Evolutionary conservation across 805 yeast genomes (phyloP), one percentile per base, ranked within the genome.

Genomic region (Lipomyces lipofer): DNA sequence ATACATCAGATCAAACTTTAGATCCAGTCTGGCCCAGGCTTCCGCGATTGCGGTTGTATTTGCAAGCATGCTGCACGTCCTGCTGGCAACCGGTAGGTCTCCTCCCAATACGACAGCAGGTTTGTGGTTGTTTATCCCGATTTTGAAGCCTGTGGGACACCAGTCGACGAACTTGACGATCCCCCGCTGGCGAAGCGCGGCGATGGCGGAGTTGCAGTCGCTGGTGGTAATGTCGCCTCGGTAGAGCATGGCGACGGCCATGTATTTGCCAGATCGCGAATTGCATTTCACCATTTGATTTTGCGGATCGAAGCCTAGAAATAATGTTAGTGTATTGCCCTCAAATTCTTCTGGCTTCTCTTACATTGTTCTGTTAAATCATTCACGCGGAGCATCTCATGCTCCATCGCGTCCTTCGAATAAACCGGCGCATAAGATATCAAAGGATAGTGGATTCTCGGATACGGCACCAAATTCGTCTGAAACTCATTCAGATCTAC

Each of bases 141-240:
- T 90, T 82, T 94, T 94, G 86, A 94, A 94, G 61, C 98, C 98
- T 51, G 99, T 92, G 67, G 99, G 99, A 73, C 97, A 92, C 99
- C 99, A 94, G 76, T 94, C 98, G 60, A 92, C 99, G 77, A 94
- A 78, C 79, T 94, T 99, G 55, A 94, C 96, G 54, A 95, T 84
- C 75, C 89, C 92, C 79, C 89, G 90, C 65, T 96, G 82, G 77
- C 91, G 94, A 70, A 90, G 88, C 73, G 84, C 86, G 32, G 97
- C 85, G 58, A 94, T 97, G 15, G 99, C 95, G 71, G 84, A 88
- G 75, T 90, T 96, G 59, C 94, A 98, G 68, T 94, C 99, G 80
- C 96, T 88, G 69, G 90, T 92, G 64, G 94, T 97, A 65, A 89
- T 97, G 71, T 94, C 99, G 74, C 99, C 99, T 75, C 99, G 89